These are phyloP conservation scores for Lagerstroemia speciosa DNA, from an alignment of 345 rosid species.

Conservation along the genomic window DNA sequence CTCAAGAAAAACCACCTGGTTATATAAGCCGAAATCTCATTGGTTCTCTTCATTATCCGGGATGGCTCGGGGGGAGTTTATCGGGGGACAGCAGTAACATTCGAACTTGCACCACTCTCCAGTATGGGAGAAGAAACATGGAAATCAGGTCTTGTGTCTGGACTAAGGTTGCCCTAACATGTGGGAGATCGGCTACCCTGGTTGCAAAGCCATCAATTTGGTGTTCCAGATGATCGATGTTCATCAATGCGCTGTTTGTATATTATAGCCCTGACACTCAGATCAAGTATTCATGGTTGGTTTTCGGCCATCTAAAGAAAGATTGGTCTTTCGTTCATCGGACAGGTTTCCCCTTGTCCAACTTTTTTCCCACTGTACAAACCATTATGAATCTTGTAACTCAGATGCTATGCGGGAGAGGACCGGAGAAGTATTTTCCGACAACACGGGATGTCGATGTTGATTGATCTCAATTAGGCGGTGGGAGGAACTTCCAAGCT, in stretches of 20 bases:
- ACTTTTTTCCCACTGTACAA: background rate
- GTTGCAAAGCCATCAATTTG: slow-evolving; percentile 24
- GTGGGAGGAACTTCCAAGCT: slow-evolving; percentile 20
- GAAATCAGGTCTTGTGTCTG: slow-evolving; percentile 19
- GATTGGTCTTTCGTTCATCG: slow-evolving; percentile 30
- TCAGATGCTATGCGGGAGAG: slow-evolving; percentile 12
- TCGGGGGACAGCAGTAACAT: too few relatives aligned
- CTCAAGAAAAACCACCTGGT: slow-evolving; percentile 14
- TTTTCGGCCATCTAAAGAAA: slow-evolving; percentile 18
- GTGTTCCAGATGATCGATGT: slow-evolving; percentile 27
- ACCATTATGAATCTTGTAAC: background rate
- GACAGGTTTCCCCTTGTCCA: slow-evolving; percentile 16
- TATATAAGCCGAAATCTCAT: too few relatives aligned
- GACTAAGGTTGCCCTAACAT: slow-evolving; percentile 22
- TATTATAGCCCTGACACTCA: slow-evolving; percentile 12
- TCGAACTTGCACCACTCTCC: too few relatives aligned
- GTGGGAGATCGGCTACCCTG: slow-evolving; percentile 34
- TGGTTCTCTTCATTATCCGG: background rate
- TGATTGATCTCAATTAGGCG: slow-evolving; percentile 17
- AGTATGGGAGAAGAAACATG: slow-evolving; percentile 21
- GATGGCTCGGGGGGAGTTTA: background rate
- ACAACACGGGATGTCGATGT: slow-evolving; percentile 25
- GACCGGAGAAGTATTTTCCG: slow-evolving; percentile 19
- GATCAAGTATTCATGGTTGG: slow-evolving; percentile 30
- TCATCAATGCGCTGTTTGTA: slow-evolving; percentile 25